phyloP scores from a whole-genome alignment of 257 asterid genomes.

The Verbena officinalis region DNA sequence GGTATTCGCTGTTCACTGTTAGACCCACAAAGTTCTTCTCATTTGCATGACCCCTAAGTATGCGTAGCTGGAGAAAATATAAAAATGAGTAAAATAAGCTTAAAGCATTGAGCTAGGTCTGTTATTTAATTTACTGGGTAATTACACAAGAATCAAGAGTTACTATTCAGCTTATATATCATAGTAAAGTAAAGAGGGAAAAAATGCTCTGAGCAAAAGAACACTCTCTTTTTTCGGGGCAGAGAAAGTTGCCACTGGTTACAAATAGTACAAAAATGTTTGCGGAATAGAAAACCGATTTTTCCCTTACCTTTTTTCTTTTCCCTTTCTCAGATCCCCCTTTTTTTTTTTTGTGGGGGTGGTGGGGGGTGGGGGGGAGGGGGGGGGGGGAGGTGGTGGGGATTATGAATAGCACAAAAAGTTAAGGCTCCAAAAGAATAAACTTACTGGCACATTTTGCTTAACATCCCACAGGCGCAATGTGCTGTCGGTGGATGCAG shows the following conservation, averaged over 20 bases:
- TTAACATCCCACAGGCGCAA: slow-evolving; percentile 89
- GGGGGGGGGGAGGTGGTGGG: too few species aligned
- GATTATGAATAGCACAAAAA: too few species aligned
- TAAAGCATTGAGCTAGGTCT: not conserved
- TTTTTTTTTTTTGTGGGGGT: too few species aligned
- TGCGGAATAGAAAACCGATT: too few species aligned
- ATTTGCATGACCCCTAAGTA: slow-evolving; percentile 75
- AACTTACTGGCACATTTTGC: slow-evolving; percentile 70
- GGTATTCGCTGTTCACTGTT: slow-evolving; percentile 65
- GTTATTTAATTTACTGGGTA: not conserved
- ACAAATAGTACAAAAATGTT: too few species aligned
- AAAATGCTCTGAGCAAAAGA: too few species aligned
- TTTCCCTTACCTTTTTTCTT: too few species aligned
- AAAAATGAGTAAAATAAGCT: slow-evolving; percentile 5
- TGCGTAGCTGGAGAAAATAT: slow-evolving; percentile 58
- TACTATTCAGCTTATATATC: not conserved
- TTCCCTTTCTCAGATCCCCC: too few species aligned
- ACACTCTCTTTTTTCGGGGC: too few species aligned
- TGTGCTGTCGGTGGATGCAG: slow-evolving; percentile 94
- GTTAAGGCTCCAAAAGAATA: not conserved
- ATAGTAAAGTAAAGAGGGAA: too few species aligned
- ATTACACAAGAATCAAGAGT: not conserved
- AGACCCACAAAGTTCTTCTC: slow-evolving; percentile 90
- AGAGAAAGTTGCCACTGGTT: too few species aligned
- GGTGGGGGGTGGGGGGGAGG: too few species aligned